Conservation (phyloP, 495 filamentous ascomycete species). For the Penicillium cosmopolitanum region DNA sequence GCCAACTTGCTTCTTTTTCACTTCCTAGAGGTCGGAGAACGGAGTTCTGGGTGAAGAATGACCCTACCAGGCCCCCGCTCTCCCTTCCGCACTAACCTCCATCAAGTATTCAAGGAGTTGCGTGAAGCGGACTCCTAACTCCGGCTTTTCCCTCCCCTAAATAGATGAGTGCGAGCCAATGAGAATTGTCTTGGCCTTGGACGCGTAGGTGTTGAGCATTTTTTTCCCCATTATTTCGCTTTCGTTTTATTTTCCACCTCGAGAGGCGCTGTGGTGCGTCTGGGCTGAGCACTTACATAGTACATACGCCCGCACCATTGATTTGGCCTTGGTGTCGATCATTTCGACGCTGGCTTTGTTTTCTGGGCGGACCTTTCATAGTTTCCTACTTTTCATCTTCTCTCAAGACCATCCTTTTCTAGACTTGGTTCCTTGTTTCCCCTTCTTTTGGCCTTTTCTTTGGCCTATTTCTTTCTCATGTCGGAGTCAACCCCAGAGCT, state of each 20-base stretch:
- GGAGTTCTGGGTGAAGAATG: not conserved
- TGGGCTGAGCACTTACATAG: not conserved
- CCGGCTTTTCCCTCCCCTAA: not conserved
- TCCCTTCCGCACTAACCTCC: not conserved
- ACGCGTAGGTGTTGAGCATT: not conserved
- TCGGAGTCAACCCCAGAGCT: slow-evolving; percentile 25
- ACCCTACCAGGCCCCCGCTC: not conserved
- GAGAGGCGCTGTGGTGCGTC: not conserved
- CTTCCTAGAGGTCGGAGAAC: not conserved
- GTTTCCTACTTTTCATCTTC: not conserved
- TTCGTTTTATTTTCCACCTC: not conserved
- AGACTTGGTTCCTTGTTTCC: not conserved
- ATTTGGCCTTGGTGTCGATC: not conserved
- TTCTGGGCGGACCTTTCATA: not conserved
- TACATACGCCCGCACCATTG: not conserved
- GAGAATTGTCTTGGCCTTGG: not conserved
- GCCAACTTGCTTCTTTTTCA: not conserved
- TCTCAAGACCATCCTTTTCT: not conserved
- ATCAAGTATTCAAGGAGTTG: not conserved
- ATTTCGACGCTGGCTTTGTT: not conserved
- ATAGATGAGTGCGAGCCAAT: slow-evolving; percentile 2
- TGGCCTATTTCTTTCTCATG: not conserved
- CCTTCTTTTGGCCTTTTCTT: not conserved
- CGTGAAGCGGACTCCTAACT: not conserved
- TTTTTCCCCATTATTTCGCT: not conserved